Conservation (phyloP, 257 asterid species). For the Galeopsis tetrahit region DNA sequence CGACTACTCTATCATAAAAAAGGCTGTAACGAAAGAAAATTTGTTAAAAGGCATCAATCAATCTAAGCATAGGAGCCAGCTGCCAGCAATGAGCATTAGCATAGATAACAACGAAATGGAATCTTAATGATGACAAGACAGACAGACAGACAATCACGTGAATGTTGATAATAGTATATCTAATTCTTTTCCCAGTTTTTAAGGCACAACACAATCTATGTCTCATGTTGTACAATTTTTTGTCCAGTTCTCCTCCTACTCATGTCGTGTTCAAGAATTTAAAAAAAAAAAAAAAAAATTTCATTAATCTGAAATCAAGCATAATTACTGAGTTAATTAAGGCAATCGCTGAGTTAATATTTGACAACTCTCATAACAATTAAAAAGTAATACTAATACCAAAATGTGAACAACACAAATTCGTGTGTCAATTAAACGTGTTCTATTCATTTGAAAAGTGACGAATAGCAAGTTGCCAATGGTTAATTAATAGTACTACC, state of each 20-base stretch:
- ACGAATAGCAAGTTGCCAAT: slow-evolving; percentile 12
- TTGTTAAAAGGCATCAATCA: no score
- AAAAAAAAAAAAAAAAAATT: no score
- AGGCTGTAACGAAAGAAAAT: no score
- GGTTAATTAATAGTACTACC: neutral
- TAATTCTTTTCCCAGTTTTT: neutral
- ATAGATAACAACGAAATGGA: neutral
- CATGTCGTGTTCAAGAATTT: no score
- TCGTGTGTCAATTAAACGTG: no score
- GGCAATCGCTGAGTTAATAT: neutral
- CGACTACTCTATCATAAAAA: no score
- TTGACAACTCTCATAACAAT: neutral
- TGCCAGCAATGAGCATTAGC: no score
- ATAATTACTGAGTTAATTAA: no score
- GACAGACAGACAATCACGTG: slow-evolving; percentile 25
- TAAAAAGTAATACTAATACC: neutral
- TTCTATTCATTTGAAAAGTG: slow-evolving; percentile 18
- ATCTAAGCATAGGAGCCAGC: no score
- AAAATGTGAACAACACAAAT: no score
- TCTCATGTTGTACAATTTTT: neutral
- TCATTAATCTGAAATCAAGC: no score
- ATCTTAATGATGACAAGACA: neutral
- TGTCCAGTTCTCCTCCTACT: no score
- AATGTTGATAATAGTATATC: neutral
- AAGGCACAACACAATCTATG: slow-evolving; percentile 7